These are phyloP conservation scores for Lipomyces starkeyi DNA, from an alignment of 805 yeast species.

Conservation along the genomic window DNA sequence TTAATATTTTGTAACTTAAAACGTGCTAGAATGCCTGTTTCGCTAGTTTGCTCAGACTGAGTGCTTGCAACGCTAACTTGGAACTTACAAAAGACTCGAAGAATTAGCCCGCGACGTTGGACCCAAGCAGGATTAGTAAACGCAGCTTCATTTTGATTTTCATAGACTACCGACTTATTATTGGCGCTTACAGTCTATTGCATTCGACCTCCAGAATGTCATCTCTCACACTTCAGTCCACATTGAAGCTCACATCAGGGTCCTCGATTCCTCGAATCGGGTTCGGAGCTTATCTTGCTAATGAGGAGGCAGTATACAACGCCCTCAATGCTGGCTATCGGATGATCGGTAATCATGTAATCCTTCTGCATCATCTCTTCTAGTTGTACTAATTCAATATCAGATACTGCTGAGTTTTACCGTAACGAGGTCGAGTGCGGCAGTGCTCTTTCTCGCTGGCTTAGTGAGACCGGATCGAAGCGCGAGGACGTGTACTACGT, in stretches of 20 bases:
- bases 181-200: neutral
- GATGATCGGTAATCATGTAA: constrained; percentile 55
- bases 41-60: too few species aligned
- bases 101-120: too few species aligned
- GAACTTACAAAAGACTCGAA: too few species aligned
- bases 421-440: constrained; percentile 67
- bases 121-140: too few species aligned
- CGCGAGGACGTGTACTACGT: constrained; percentile 65
- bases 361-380: neutral
- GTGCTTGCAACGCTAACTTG: too few species aligned
- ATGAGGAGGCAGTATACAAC: constrained; percentile 53
- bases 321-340: constrained; percentile 74
- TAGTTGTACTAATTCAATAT: neutral
- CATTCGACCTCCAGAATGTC: constrained; percentile 9
- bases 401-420: constrained; percentile 70
- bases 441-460: constrained; percentile 56
- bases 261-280: constrained; percentile 25
- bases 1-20: too few species aligned
- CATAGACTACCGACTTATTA: too few species aligned
- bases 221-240: constrained; percentile 13
- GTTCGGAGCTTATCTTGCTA: constrained; percentile 22
- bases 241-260: constrained; percentile 23
- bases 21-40: too few species aligned
- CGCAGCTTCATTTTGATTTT: too few species aligned
- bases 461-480: constrained; percentile 52